Evolutionary conservation across 1,139 yeast genomes (phyloP).

Genomic region (Yamadazyma sp.): DNA sequence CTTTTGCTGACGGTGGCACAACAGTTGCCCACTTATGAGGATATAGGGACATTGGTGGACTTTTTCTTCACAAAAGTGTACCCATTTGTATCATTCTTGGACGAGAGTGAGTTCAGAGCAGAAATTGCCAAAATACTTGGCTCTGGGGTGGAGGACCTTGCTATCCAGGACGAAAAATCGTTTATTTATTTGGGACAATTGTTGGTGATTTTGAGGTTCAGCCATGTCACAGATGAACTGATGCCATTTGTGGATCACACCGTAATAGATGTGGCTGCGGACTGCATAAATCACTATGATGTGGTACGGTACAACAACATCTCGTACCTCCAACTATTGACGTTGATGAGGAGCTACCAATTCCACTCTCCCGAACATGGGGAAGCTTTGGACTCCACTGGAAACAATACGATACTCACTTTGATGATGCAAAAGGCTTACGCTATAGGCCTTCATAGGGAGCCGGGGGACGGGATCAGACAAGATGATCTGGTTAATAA

Average conservation of each 20-base stretch:
- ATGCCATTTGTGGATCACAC: constrained; percentile 24
- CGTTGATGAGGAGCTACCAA: constrained; percentile 36
- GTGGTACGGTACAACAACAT: constrained; percentile 37
- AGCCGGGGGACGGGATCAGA: constrained; percentile 23
- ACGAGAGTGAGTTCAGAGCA: constrained; percentile 30
- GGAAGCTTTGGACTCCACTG: constrained; percentile 48
- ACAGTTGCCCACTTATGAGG: neutral
- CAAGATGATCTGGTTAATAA: constrained; percentile 29
- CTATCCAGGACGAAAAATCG: constrained; percentile 25
- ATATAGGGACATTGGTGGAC: neutral
- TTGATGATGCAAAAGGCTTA: constrained; percentile 42
- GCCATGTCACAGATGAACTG: constrained; percentile 26
- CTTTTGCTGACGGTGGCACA: neutral
- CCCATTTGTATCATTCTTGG: constrained; percentile 47
- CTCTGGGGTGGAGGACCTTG: constrained; percentile 10
- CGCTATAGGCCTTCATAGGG: constrained; percentile 46
- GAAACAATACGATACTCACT: constrained; percentile 37
- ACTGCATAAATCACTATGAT: constrained; percentile 38
- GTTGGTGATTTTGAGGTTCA: constrained; percentile 24
- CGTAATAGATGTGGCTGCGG: constrained; percentile 31
- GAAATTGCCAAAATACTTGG: constrained; percentile 25
- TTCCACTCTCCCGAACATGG: constrained; percentile 49
- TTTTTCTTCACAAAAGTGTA: constrained; percentile 18
- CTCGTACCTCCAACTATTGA: constrained; percentile 24
- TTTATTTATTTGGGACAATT: constrained; percentile 30